Evolutionary conservation across 495 filamentous ascomycete species (phyloP).

Genomic region (Tetracladium marchalianum): DNA sequence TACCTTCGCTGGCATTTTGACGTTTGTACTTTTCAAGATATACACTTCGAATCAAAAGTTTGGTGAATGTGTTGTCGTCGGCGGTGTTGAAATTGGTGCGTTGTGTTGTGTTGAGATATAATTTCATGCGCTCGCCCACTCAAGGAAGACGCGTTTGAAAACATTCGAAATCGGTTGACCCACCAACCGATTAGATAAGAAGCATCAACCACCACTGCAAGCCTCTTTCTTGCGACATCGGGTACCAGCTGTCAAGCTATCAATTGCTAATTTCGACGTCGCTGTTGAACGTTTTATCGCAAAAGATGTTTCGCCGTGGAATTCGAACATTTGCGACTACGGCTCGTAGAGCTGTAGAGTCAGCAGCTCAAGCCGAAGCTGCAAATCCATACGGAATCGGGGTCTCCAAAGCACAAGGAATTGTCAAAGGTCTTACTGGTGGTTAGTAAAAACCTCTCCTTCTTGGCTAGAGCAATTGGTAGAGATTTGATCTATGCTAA

Average conservation of each 20-base stretch:
- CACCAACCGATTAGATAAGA: too few relatives aligned
- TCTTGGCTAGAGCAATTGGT: conserved; percentile 1
- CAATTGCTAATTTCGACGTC: too few relatives aligned
- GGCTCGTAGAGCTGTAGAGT: conserved; percentile 37
- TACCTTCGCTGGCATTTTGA: too few relatives aligned
- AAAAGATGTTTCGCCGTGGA: conserved; percentile 46
- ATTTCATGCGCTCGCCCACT: too few relatives aligned
- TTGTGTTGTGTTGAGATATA: too few relatives aligned
- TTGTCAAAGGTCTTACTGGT: conserved; percentile 74
- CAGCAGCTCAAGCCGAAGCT: conserved; percentile 33
- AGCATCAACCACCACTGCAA: too few relatives aligned
- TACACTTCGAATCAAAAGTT: too few relatives aligned
- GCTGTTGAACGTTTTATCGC: not conserved
- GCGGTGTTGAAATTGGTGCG: not conserved
- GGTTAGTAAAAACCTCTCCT: conserved; percentile 44
- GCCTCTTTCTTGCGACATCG: too few relatives aligned
- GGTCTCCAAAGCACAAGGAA: conserved; percentile 75
- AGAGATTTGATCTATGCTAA: conserved; percentile 1
- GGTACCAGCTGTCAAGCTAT: too few relatives aligned
- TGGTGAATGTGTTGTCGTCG: not conserved
- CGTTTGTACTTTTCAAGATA: too few relatives aligned
- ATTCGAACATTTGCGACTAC: conserved; percentile 47
- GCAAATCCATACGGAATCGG: conserved; percentile 47
- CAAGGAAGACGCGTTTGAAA: too few relatives aligned
- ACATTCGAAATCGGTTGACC: too few relatives aligned